A percentile compares a stretch with the other conserved stretches of the same genome.
phyloP scores from a whole-genome alignment of 2,329 filamentous ascomycete species.

The Mariannaea elegans region DNA sequence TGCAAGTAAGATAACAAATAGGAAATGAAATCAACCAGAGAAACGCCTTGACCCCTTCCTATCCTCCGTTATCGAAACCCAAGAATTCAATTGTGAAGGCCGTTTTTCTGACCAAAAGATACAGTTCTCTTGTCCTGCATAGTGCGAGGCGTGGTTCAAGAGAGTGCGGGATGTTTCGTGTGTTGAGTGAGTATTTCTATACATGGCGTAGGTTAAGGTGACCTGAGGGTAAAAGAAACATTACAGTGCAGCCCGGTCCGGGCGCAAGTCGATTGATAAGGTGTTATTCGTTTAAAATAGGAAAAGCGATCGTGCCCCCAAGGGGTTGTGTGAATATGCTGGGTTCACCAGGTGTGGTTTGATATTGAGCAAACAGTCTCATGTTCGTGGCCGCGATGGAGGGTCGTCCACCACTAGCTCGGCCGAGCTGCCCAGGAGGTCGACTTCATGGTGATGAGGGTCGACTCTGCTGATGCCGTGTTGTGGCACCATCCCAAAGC shows the following conservation, averaged over 20 bases:
- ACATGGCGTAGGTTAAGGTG: constrained; percentile 34
- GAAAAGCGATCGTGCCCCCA: neutral
- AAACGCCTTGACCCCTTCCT: constrained; percentile 31
- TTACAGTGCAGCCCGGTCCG: constrained; percentile 22
- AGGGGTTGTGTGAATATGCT: neutral
- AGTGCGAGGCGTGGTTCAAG: constrained; percentile 7
- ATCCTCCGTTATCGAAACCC: constrained; percentile 25
- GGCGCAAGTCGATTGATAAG: constrained; percentile 1
- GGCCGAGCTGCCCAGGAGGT: constrained; percentile 63
- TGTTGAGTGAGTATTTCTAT: constrained; percentile 34
- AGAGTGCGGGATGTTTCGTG: constrained; percentile 18
- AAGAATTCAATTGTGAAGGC: constrained; percentile 14
- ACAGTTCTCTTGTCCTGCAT: constrained; percentile 12
- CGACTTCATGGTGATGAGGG: constrained; percentile 52
- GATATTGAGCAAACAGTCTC: constrained; percentile 2
- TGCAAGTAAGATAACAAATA: constrained; percentile 21
- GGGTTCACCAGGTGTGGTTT: neutral
- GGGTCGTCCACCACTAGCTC: constrained; percentile 65
- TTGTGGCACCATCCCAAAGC: constrained; percentile 65
- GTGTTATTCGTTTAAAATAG: neutral
- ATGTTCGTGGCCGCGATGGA: constrained; percentile 35
- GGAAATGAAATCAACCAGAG: constrained; percentile 13
- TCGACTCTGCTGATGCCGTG: constrained; percentile 66
- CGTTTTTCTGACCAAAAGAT: constrained; percentile 24
- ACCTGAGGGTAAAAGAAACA: constrained; percentile 27